Percentiles rank a stretch among this genome's conserved stretches.
phyloP scores from a whole-genome alignment of 768 basidiomycete species.

The Rhodocollybia butyracea region DNA sequence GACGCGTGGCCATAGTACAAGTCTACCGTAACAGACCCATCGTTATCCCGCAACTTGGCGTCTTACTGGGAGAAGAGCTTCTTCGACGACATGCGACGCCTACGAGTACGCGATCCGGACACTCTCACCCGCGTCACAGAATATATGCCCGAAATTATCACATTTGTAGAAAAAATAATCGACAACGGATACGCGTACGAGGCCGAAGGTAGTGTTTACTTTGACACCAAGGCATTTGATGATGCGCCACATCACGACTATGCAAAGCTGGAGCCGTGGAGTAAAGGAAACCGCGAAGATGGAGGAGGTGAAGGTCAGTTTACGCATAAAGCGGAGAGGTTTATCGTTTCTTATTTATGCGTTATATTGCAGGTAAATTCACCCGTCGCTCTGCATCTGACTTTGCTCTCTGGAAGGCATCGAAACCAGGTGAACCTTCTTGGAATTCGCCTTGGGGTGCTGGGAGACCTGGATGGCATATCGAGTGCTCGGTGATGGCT shows the following conservation, averaged over 20 bases:
- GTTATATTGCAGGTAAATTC: conserved; percentile 40
- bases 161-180: conserved; percentile 83
- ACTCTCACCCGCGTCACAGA: conserved; percentile 94
- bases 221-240: conserved; percentile 84
- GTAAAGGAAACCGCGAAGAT: conserved; percentile 89
- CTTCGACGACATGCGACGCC: conserved; percentile 88
- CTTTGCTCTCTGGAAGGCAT: conserved; percentile 98
- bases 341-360: not conserved
- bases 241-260: conserved; percentile 75
- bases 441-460: conserved; percentile 97
- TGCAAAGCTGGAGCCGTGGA: conserved; percentile 95
- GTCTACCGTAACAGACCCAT: conserved; percentile 80
- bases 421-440: conserved; percentile 92
- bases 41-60: conserved; percentile 77
- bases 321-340: not conserved
- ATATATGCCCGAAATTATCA: conserved; percentile 92
- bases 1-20: conserved; percentile 51
- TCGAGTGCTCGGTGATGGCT: conserved; percentile 99
- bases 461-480: conserved; percentile 98
- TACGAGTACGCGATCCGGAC: conserved; percentile 85
- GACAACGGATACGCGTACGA: conserved; percentile 79
- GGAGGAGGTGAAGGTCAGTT: conserved; percentile 78
- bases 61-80: conserved; percentile 88
- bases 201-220: conserved; percentile 81
- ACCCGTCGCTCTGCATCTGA: conserved; percentile 83